Percentiles rank a stretch among this genome's conserved stretches.
Evolutionary conservation across 345 rosid species (phyloP).

Genomic region (Streptanthus diversifolius): DNA sequence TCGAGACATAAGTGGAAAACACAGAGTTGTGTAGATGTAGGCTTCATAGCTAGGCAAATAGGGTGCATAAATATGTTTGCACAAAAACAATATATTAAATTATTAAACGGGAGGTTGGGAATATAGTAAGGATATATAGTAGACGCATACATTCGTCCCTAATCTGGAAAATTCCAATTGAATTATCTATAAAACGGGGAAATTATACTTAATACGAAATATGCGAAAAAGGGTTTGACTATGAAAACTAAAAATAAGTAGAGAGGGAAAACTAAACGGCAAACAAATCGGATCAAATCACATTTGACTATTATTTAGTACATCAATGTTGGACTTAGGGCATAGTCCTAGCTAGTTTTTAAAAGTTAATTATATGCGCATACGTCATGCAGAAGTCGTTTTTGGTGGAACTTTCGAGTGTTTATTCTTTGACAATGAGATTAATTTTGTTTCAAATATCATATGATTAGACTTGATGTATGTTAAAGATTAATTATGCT

Average conservation of each 20-base stretch:
- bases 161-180: slow-evolving; percentile 13
- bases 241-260: background rate
- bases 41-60: slow-evolving; percentile 25
- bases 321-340: slow-evolving; percentile 32
- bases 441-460: slow-evolving; percentile 2
- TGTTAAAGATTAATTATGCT: background rate
- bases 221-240: slow-evolving; percentile 22
- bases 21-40: slow-evolving; percentile 37
- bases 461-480: background rate
- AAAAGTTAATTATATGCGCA: slow-evolving; percentile 11
- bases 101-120: slow-evolving; percentile 18
- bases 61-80: slow-evolving; percentile 23
- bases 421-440: background rate
- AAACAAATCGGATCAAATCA: slow-evolving; percentile 39
- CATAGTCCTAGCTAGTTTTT: slow-evolving; percentile 11
- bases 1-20: slow-evolving; percentile 40
- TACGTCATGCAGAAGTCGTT: slow-evolving; percentile 24
- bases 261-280: background rate
- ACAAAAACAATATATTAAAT: slow-evolving; percentile 5
- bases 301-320: slow-evolving; percentile 30
- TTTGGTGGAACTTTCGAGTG: background rate
- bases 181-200: background rate
- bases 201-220: background rate
- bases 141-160: slow-evolving; percentile 18
- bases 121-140: slow-evolving; percentile 22